Conservation (phyloP, 257 asterid species). For the Nicotiana benthamiana region DNA sequence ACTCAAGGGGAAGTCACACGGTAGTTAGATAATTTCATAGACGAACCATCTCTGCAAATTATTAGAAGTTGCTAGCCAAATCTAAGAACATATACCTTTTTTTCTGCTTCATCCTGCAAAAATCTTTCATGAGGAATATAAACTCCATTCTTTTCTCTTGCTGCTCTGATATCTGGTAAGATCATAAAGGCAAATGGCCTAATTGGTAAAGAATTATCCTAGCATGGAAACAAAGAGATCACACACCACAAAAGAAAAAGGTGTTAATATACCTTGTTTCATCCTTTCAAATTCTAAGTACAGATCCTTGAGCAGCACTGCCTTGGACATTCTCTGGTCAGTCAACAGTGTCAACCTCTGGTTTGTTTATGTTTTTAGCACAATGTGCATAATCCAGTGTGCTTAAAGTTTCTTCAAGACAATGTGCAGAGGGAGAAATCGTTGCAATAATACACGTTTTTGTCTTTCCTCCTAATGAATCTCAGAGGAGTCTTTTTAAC, state of each 20-base stretch:
- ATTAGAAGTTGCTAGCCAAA: neutral
- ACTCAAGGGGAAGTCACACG: neutral
- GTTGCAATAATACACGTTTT: conserved; percentile 87
- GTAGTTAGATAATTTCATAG: neutral
- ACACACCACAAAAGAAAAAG: neutral
- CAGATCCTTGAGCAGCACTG: conserved; percentile 68
- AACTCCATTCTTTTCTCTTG: conserved; percentile 82
- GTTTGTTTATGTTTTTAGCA: conserved; percentile 86
- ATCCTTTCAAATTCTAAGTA: conserved; percentile 69
- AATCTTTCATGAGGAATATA: conserved; percentile 83
- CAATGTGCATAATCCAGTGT: conserved; percentile 80
- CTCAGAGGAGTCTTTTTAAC: conserved; percentile 76
- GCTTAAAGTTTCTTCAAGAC: conserved; percentile 77
- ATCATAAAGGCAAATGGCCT: neutral
- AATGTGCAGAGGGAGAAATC: conserved; percentile 63
- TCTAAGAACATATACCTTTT: conserved; percentile 41
- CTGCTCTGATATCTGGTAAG: conserved; percentile 70
- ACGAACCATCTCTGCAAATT: neutral
- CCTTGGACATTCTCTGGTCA: conserved; percentile 66
- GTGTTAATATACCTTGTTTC: conserved; percentile 57
- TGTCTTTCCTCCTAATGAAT: conserved; percentile 83
- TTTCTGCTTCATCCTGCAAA: conserved; percentile 70
- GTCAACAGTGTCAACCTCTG: conserved; percentile 58
- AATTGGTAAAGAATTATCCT: neutral
- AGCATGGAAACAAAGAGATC: neutral